Base-by-base conservation (phyloP, 176 grass and related monocot species). In the Zea luxurians region DNA sequence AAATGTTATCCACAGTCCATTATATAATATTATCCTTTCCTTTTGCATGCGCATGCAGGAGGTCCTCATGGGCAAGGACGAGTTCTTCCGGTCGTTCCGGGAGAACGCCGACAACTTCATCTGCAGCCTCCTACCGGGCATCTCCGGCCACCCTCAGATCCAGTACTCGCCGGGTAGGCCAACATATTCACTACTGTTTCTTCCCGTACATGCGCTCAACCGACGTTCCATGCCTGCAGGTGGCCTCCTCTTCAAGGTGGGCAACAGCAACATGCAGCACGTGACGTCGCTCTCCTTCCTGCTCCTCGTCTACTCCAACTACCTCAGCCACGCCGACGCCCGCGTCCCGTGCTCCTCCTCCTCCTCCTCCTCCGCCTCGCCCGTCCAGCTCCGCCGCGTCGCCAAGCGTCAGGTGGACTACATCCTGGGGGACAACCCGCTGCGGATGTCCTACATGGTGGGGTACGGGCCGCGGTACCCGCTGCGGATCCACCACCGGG, bases 191-290 rank as follows among this genome's bases (percentile, higher is more conserved):
- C 8, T 8, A 12, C 46, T 11, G 10, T 48, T 48, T 48, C 46
- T n/a, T 27, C 27, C 4, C 12, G 4, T 50, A 0, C 13, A 17
- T n/a, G 52, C 50, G 2, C 52, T 53, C 6, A n/a, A 17, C 52
- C 16, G 27, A 27, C 27, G 27, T 27, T 55, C 52, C 1, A 55
- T 54, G 15, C 6, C 6, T 55, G 52, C 52, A 55, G 52, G 93
- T 7, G 93, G 93, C 0, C 83, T 97, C 3, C 60, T 97, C 57
- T 97, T 91, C 71, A 97, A 97, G 84, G 84, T 91, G 1, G 93
- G 93, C 68, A 90, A 92, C 41, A 97, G 93, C 88, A 97, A 97
- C 84, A 97, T 97, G 93, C 93, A 97, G 86, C 93, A 97, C 88
- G 93, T 97, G 37, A 97, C 93, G 35, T 81, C 93, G 37, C 81